These are phyloP conservation scores for Mucor sp. DNA, from an alignment of 371 early-diverging fungal species.

Conservation along the genomic window DNA sequence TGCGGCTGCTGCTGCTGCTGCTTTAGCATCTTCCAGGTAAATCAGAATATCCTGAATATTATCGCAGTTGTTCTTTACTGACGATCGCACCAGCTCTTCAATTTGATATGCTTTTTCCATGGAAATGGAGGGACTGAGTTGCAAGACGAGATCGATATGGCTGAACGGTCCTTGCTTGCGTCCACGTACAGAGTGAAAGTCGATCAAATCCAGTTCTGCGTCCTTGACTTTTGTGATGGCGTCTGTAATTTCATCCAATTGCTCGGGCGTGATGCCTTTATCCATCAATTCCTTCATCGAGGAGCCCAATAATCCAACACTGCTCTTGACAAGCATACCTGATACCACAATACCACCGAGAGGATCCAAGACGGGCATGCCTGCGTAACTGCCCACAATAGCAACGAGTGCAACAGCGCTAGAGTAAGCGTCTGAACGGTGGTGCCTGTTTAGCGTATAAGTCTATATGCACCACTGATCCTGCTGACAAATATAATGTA, in stretches of 20 bases:
- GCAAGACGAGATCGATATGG: slow-evolving; percentile 45
- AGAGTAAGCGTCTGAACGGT: slow-evolving; percentile 71
- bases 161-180: slow-evolving; percentile 50
- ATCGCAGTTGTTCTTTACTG: slow-evolving; percentile 31
- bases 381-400: slow-evolving; percentile 63
- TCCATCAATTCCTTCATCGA: slow-evolving; percentile 54
- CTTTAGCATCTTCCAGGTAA: slow-evolving; percentile 26
- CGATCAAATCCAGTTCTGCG: slow-evolving; percentile 32
- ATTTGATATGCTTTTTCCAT: slow-evolving; percentile 37
- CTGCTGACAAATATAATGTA: neutral
- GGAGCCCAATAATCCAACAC: slow-evolving; percentile 43
- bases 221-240: slow-evolving; percentile 33
- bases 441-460: slow-evolving; percentile 49
- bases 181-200: slow-evolving; percentile 50
- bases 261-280: slow-evolving; percentile 31
- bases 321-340: slow-evolving; percentile 62
- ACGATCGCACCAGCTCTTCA: slow-evolving; percentile 29
- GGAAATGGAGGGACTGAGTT: slow-evolving; percentile 31
- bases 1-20: neutral
- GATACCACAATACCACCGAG: slow-evolving; percentile 67
- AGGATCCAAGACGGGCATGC: slow-evolving; percentile 68
- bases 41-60: slow-evolving; percentile 44
- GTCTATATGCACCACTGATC: neutral
- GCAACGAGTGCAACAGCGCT: slow-evolving; percentile 67
- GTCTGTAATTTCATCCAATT: slow-evolving; percentile 29